Evolutionary conservation across 208 protist species (phyloP), one percentile per base, ranked within the genome.

Genomic region (Crithidia brevicula): DNA sequence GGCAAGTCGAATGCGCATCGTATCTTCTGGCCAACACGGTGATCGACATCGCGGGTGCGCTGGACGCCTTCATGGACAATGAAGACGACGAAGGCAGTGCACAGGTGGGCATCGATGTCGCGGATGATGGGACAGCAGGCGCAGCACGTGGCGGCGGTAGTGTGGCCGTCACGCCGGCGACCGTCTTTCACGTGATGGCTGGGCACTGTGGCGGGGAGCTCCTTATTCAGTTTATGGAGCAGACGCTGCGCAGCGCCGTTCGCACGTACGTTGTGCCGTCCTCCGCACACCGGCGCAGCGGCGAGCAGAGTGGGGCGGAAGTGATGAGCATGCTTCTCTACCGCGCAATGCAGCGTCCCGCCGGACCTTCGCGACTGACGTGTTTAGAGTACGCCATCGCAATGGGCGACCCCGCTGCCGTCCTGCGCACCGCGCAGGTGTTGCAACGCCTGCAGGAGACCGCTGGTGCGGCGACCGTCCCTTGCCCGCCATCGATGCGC

Each of bases 311-410:
- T n/a, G 67, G 50, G 23, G 49, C 52, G 16, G 72, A 71, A 30
- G 64, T 74, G 63, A 40, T 83, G 43, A 81, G 76, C 45, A 45
- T 74, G 28, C 20, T 73, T 30, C 58, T 91, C 8, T 77, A 75
- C 46, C 69, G 69, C 25, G 72, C 64, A 33, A 66, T 94, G 25
- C 74, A 86, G 53, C 61, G 46, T 10, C 77, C 72, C 1, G 85
- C 85, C 28, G 75, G 81, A 31, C 58, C 47, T 25, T 69, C 68
- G 50, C 83, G 79, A 22, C 75, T 91, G 40, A 91, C 85, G 8
- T 75, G 79, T 40, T 85, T 94, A 20, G 89, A 94, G 74, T 88
- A 81, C 54, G 75, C 83, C 40, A 68, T 94, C 40, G 83, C 82
- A 0, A 69, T 86, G 45, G 85, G 85, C 20, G 67, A 84, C 61